These are phyloP conservation scores for barley (Hordeum vulgare) DNA, from an alignment of 176 grass and related monocot genomes.

Conservation along the genomic window MorexV3_pseudomolecules_assembly NC_058524.1:580459512-580460011, in stretches of 20 bases:
- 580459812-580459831: background rate
- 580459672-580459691: background rate
- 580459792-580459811: too few species aligned
- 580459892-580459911: too few species aligned
- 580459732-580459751: background rate
- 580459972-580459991: too few species aligned
- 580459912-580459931: too few species aligned
- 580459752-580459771: background rate
- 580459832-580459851: background rate
- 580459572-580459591: background rate
- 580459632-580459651: slow-evolving; percentile 23
- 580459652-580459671: background rate
- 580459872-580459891: too few species aligned
- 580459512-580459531: background rate
- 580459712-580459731: background rate
- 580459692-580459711: too few species aligned
- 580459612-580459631: background rate
- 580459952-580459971: too few species aligned
- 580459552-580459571: slow-evolving; percentile 6
- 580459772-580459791: too few species aligned
- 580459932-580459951: too few species aligned
- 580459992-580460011: too few species aligned
- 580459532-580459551: background rate
- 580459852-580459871: too few species aligned
- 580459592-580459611: slow-evolving; percentile 23